phyloP scores from a whole-genome alignment of 2,329 filamentous ascomycete genomes.

The Botryotinia calthae region DNA sequence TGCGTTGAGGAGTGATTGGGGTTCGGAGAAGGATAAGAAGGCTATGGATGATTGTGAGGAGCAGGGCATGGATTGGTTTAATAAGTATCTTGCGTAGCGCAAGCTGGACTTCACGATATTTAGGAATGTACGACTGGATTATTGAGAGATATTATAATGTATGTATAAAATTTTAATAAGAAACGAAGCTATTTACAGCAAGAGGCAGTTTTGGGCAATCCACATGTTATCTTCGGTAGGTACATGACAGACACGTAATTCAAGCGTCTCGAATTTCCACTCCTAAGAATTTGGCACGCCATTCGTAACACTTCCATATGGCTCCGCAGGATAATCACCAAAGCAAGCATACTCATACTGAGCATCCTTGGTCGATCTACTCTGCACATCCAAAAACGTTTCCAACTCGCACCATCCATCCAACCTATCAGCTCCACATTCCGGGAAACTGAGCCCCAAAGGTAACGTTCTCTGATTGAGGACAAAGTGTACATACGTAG shows the following conservation, averaged over 20 bases:
- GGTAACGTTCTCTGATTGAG: constrained; percentile 73
- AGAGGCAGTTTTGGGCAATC: not conserved
- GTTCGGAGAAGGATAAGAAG: constrained; percentile 37
- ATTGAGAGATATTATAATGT: not conserved
- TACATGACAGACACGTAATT: not conserved
- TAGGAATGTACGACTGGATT: not conserved
- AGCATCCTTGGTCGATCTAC: constrained; percentile 55
- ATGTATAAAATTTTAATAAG: not conserved
- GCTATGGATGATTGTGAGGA: constrained; percentile 38
- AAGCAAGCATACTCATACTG: constrained; percentile 66
- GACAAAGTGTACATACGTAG: constrained; percentile 70
- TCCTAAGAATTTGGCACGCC: constrained; percentile 39
- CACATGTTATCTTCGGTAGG: not conserved
- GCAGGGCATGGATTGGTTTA: constrained; percentile 42
- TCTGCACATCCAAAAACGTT: constrained; percentile 63
- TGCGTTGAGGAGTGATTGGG: constrained; percentile 39
- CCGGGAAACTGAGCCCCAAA: constrained; percentile 61
- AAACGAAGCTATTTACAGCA: not conserved
- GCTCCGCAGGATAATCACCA: constrained; percentile 51
- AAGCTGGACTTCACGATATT: not conserved
- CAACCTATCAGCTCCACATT: constrained; percentile 59
- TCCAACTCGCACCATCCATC: constrained; percentile 77
- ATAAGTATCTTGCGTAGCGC: constrained; percentile 3
- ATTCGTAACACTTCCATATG: constrained; percentile 51
- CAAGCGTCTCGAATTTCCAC: not conserved